Evolutionary conservation across 2,329 filamentous ascomycete species (phyloP).

Genomic region (Ascochyta koolunga): DNA sequence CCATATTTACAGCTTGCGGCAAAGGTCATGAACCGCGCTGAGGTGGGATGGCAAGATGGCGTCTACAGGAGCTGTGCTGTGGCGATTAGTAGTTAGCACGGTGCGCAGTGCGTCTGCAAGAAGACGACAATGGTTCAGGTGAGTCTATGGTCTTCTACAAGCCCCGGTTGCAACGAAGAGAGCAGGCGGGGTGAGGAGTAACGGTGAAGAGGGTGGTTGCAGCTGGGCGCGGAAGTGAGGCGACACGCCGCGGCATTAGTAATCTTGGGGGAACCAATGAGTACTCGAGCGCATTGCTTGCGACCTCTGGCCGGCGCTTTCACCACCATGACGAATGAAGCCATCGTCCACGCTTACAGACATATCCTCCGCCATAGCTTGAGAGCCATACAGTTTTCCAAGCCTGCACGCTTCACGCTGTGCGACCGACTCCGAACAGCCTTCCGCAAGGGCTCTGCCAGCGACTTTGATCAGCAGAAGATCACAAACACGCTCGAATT

Average conservation of each 20-base stretch:
- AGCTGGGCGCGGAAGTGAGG: slow-evolving; percentile 7
- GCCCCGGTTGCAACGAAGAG: slow-evolving; percentile 25
- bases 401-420: slow-evolving; percentile 68
- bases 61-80: slow-evolving; percentile 17
- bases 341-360: slow-evolving; percentile 71
- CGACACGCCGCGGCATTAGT: slow-evolving; percentile 7
- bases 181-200: slow-evolving; percentile 28
- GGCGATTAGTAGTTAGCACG: slow-evolving; percentile 24
- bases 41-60: slow-evolving; percentile 10
- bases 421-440: slow-evolving; percentile 57
- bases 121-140: slow-evolving; percentile 13
- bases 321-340: slow-evolving; percentile 40
- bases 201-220: slow-evolving; percentile 10
- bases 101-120: slow-evolving; percentile 19
- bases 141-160: slow-evolving; percentile 28
- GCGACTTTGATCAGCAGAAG: slow-evolving; percentile 49
- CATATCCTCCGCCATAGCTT: slow-evolving; percentile 70
- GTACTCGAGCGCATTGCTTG: slow-evolving; percentile 8
- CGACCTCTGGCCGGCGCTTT: slow-evolving; percentile 3
- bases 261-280: slow-evolving; percentile 6
- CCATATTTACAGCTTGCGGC: slow-evolving; percentile 26
- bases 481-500: slow-evolving; percentile 74
- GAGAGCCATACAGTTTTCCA: slow-evolving; percentile 74
- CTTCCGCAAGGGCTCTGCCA: slow-evolving; percentile 44
- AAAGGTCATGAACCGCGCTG: slow-evolving; percentile 21